Conservation (phyloP, 352 stramenopile species). For the Globisporangium cederbergense region DNA sequence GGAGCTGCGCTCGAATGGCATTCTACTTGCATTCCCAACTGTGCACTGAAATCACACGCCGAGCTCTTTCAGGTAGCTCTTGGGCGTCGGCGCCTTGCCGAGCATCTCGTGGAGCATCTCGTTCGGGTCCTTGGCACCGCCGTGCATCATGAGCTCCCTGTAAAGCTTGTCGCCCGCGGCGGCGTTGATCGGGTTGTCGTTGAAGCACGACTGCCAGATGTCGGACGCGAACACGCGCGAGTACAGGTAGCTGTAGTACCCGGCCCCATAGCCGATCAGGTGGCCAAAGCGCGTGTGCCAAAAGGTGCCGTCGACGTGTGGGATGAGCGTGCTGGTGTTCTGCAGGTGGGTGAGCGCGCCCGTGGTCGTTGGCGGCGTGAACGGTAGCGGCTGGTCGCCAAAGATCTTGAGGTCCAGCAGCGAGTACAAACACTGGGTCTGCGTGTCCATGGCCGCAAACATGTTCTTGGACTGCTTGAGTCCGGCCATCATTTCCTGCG, state of each 20-base stretch:
- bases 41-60: slow-evolving; percentile 30
- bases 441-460: slow-evolving; percentile 89
- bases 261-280: slow-evolving; percentile 87
- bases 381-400: slow-evolving; percentile 46
- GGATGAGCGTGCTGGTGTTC: slow-evolving; percentile 67
- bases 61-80: slow-evolving; percentile 72
- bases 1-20: too few species aligned
- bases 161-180: slow-evolving; percentile 59
- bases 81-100: slow-evolving; percentile 46
- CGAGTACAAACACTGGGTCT: slow-evolving; percentile 84
- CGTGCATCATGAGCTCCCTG: slow-evolving; percentile 76
- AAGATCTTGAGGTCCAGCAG: slow-evolving; percentile 78
- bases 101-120: slow-evolving; percentile 76
- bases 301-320: slow-evolving; percentile 71
- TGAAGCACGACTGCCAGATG: slow-evolving; percentile 84
- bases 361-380: slow-evolving; percentile 41
- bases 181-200: slow-evolving; percentile 51
- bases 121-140: slow-evolving; percentile 84
- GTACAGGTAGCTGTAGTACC: slow-evolving; percentile 92
- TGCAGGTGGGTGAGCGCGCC: slow-evolving; percentile 63
- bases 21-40: not conserved
- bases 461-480: slow-evolving; percentile 80
- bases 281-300: slow-evolving; percentile 89
- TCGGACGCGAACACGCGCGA: slow-evolving; percentile 86
- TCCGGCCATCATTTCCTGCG: slow-evolving; percentile 65